Base-by-base conservation (phyloP, 257 asterid species). In the Echium plantagineum region DNA sequence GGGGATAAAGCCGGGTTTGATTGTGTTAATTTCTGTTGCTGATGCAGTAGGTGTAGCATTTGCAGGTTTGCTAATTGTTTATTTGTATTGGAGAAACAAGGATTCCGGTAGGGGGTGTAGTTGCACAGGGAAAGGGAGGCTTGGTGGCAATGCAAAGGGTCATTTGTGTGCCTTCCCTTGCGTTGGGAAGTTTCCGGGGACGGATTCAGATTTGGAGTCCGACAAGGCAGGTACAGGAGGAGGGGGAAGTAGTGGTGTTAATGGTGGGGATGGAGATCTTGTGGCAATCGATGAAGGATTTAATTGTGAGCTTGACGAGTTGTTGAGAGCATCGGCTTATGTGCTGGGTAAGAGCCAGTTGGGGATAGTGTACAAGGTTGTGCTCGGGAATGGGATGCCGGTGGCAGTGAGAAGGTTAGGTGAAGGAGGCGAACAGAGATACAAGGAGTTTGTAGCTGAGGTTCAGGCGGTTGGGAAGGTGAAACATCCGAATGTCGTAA, bases 391-490 rank as follows among this genome's bases (percentile, higher is more conserved):
- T 54, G 94, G 97, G 19, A 77, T 73, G 56, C 77, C 75, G 31
- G 74, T 91, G 72, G 97, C 98, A 0, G 98, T 91, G 6, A 76
- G 96, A 59, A 75, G 98, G 67, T 68, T 91, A 18, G 95, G 98
- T 0, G 98, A 88, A 74, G 98, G 97, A 17, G 98, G 97, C 64
- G 86, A 94, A 0, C 97, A 88, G 49, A 78, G 95, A 70, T 81
- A 83, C 60, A 91, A 88, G 61, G 98, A 91, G 68, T 91, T 91
- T 52, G 93, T 82, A 52, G 84, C 84, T 0, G 97, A 88, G 68
- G 98, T 91, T 0, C 97, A 91, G 72, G 96, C 98, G 1, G 81
- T 91, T 65, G 98, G 94, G 28, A 91, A 88, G 79, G 76, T 88
- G 7, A 81, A 81, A n/a, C 97, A 91, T 70, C 94, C 84, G 0